Percentiles rank a stretch among this genome's conserved stretches.
Evolutionary conservation across 2,329 filamentous ascomycete genomes (phyloP).

Genomic region (Fonsecaea nubica): DNA sequence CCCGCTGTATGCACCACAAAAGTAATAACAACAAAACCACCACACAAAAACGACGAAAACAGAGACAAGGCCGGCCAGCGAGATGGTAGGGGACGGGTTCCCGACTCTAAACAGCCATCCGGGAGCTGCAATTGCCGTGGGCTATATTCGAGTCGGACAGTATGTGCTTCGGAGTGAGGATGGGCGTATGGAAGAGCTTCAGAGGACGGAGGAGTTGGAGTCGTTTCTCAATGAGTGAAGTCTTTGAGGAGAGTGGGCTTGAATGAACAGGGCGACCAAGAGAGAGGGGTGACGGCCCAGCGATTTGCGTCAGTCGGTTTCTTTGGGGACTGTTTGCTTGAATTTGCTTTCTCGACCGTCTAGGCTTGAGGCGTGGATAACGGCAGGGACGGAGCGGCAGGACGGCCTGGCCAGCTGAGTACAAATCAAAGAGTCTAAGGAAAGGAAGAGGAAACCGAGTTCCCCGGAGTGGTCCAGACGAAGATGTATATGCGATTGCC

Average conservation of each 20-base stretch:
- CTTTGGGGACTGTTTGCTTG: conserved; percentile 21
- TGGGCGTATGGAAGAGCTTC: neutral
- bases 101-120: conserved; percentile 26
- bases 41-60: conserved; percentile 30
- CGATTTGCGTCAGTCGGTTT: neutral
- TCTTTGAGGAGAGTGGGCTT: neutral
- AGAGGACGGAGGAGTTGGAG: neutral
- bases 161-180: neutral
- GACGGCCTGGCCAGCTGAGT: conserved; percentile 12
- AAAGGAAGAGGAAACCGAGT: conserved; percentile 18
- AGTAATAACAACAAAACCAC: conserved; percentile 18
- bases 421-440: conserved; percentile 19
- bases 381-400: conserved; percentile 11
- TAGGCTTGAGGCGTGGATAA: conserved; percentile 17
- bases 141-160: neutral
- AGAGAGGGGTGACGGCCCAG: neutral
- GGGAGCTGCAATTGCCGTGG: conserved; percentile 12
- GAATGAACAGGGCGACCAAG: neutral
- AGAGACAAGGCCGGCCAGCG: conserved; percentile 38
- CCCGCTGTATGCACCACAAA: conserved; percentile 4
- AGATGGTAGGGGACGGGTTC: conserved; percentile 17
- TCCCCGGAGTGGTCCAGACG: conserved; percentile 19
- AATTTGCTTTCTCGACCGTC: conserved; percentile 6
- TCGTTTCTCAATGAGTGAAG: neutral
- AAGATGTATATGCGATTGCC: conserved; percentile 36